phyloP scores from a whole-genome alignment of 2,329 filamentous ascomycete species.

The Dactylella cylindrospora region DNA sequence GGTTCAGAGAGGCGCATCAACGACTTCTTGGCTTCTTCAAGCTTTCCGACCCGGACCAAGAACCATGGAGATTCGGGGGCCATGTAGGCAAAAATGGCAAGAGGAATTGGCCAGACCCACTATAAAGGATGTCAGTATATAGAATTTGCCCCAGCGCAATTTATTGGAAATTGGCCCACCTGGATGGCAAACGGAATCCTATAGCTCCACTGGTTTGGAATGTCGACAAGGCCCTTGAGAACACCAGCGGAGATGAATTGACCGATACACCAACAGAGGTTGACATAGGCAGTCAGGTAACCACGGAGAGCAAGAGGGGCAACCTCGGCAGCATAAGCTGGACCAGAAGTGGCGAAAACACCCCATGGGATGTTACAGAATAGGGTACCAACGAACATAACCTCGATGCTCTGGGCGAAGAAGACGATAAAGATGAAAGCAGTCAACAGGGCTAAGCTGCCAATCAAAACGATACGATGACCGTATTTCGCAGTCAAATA shows the following conservation, averaged over 20 bases:
- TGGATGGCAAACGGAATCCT: conserved; percentile 52
- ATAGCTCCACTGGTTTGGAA: conserved; percentile 51
- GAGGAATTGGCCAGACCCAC: conserved; percentile 75
- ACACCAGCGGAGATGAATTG: conserved; percentile 55
- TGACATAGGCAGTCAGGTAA: conserved; percentile 73
- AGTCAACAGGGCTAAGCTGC: conserved; percentile 55
- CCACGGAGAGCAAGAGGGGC: conserved; percentile 71
- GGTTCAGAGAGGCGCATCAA: conserved; percentile 66
- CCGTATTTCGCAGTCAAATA: conserved; percentile 58
- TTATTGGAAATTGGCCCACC: conserved; percentile 6
- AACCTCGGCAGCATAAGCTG: conserved; percentile 59
- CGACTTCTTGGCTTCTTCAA: conserved; percentile 67
- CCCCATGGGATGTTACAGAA: conserved; percentile 59
- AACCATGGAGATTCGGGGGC: conserved; percentile 71
- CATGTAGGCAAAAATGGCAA: conserved; percentile 62
- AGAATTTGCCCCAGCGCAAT: no score
- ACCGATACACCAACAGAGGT: conserved; percentile 67
- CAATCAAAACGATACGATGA: conserved; percentile 58
- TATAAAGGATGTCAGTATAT: conserved; percentile 68
- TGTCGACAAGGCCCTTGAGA: conserved; percentile 52
- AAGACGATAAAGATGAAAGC: conserved; percentile 59
- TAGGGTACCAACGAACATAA: conserved; percentile 58
- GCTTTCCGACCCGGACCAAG: conserved; percentile 67
- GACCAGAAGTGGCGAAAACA: conserved; percentile 56
- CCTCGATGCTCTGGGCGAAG: conserved; percentile 56